Evolutionary conservation across 352 stramenopile genomes (phyloP).

Genomic region (Phytophthora kernoviae): DNA sequence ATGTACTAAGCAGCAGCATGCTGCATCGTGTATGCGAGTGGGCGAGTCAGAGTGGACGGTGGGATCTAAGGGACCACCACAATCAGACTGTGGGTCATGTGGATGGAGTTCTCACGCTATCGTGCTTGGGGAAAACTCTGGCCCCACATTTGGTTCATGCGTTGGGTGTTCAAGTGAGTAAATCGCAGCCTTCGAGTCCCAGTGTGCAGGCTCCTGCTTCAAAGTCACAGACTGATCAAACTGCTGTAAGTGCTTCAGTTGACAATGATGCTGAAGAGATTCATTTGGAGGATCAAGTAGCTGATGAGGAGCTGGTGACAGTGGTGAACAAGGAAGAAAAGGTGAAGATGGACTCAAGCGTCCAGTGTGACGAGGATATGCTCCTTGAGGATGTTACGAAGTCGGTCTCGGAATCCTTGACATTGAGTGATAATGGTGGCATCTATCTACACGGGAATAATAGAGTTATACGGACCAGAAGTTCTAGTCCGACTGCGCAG

Average conservation of each 20-base stretch:
- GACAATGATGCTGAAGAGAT: not conserved
- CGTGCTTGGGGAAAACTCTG: conserved; percentile 47
- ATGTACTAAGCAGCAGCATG: conserved; percentile 5
- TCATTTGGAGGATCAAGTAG: not conserved
- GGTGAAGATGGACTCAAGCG: conserved; percentile 26
- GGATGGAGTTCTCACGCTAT: conserved; percentile 40
- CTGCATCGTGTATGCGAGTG: conserved; percentile 49
- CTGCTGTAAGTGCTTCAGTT: not conserved
- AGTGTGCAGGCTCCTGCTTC: not conserved
- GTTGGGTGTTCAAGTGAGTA: conserved; percentile 38
- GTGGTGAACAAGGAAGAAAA: not conserved
- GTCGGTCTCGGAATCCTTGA: not conserved
- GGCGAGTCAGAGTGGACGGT: conserved; percentile 37
- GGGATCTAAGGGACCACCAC: conserved; percentile 40
- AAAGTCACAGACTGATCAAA: not conserved
- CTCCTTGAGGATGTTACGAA: conserved; percentile 4
- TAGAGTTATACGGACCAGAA: not conserved
- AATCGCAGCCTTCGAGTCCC: conserved; percentile 13
- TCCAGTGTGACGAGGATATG: conserved; percentile 40
- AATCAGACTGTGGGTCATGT: conserved; percentile 27
- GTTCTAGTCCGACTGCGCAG: not conserved
- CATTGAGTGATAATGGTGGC: not conserved
- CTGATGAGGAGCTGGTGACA: not conserved
- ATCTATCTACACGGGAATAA: conserved; percentile 1
- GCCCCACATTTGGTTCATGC: conserved; percentile 38